Evolutionary conservation across 768 basidiomycete species (phyloP), one percentile per base, ranked within the genome.

Genomic region (Amanita pallidorosea): DNA sequence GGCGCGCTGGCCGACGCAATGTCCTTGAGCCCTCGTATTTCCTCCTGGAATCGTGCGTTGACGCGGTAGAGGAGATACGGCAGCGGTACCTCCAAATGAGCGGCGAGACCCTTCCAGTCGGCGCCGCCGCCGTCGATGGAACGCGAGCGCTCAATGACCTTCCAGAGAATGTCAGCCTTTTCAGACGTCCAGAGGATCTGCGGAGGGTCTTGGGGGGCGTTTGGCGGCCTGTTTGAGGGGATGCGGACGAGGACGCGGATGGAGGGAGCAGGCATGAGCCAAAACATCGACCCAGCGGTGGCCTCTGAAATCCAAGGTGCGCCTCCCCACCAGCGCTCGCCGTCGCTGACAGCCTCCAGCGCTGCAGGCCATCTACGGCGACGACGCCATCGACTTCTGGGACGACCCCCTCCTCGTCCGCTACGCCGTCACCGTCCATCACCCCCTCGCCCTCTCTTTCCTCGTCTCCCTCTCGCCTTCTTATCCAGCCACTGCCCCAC

Each of bases 171-270:
- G 54, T 83, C 83, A 41, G 90, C 89, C 63, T 91, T 92, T 52
- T 90, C 86, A 7, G 77, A 57, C 38, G 76, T 87, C 89, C 89
- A 92, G 70, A 86, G 83, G 63, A 92, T 83, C 88, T 91, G 59
- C 52, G 82, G 80, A 47, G 86, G 86, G 55, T 88, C 79, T n/a
- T 67, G 65, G 7, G 72, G 64, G 9, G 84, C 73, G 44, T 83
- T 73, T 46, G 87, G 84, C 9, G 88, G 85, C 43, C 88, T 76
- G 61, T 88, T 81, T 63, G 78, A 85, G 2, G 89, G 89, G 12
- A 92, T 67, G 49, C 86, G 76, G 36, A 92, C 82, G 27, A 92
- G 80, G 20, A 92, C 82, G 44, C 89, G 82, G 18, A 85, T 69
- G 45, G 67, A 55, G 5, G 64, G 61, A 46, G 66, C 52, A 45